These are phyloP conservation scores for Gossypium gossypioides DNA, from an alignment of 441 rosid species.

Conservation along the genomic window DNA sequence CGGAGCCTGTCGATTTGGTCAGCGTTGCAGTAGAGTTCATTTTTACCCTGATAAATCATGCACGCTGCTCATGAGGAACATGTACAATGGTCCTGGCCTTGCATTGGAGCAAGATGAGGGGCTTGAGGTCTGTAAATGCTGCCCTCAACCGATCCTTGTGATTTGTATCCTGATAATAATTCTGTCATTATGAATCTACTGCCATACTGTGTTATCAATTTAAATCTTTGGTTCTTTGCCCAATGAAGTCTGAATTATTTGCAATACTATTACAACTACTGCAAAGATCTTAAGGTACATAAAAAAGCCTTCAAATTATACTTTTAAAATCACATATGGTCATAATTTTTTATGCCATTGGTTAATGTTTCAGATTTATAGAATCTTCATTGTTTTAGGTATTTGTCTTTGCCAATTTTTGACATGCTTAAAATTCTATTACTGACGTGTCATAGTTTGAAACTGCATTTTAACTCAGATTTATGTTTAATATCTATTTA, in stretches of 20 bases:
- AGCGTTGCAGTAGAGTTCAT: slow-evolving; percentile 88
- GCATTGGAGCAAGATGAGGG: slow-evolving; percentile 97
- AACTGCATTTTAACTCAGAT: slow-evolving; percentile 14
- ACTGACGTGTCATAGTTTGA: slow-evolving; percentile 10
- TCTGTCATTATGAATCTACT: not conserved
- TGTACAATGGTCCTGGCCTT: slow-evolving; percentile 92
- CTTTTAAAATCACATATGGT: not conserved
- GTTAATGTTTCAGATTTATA: not conserved
- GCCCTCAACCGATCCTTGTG: slow-evolving; percentile 64
- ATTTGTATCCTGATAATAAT: slow-evolving; percentile 72
- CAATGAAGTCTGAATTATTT: not conserved
- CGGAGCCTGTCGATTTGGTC: slow-evolving; percentile 96
- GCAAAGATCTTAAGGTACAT: not conserved
- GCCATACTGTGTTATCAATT: not conserved
- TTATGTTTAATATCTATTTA: slow-evolving; percentile 18
- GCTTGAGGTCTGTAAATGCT: slow-evolving; percentile 93
- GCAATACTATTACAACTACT: not conserved
- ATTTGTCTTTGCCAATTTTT: slow-evolving; percentile 8
- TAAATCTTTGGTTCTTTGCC: not conserved
- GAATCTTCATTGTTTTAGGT: not conserved
- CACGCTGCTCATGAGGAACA: slow-evolving; percentile 80
- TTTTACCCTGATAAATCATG: slow-evolving; percentile 77
- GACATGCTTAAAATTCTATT: not conserved
- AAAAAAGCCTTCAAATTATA: not conserved
- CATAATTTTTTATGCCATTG: not conserved